These are phyloP conservation scores for Evansstolkia leycettana DNA, from an alignment of 495 filamentous ascomycete genomes.

Conservation along the genomic window DNA sequence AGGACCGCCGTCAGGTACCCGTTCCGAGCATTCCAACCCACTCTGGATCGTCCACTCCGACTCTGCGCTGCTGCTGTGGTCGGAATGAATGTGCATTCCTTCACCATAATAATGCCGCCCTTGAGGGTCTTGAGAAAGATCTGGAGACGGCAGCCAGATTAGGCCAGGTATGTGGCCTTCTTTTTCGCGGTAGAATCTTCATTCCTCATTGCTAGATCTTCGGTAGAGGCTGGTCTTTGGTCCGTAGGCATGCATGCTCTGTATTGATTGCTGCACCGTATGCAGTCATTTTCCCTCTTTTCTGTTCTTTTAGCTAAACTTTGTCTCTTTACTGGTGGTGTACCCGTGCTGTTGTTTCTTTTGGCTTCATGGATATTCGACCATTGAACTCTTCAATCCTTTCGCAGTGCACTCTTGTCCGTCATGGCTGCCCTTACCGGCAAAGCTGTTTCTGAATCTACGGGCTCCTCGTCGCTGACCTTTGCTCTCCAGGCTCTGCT, in stretches of 20 bases:
- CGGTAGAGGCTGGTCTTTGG: not conserved
- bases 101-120: conserved; percentile 61
- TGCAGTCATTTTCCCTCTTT: too few species aligned
- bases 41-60: conserved; percentile 13
- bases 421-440: conserved; percentile 22
- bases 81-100: conserved; percentile 66
- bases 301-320: too few species aligned
- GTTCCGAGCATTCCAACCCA: conserved; percentile 30
- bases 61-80: conserved; percentile 70
- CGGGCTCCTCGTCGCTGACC: conserved; percentile 43
- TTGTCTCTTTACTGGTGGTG: too few species aligned
- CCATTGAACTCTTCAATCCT: conserved; percentile 15
- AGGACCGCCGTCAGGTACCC: too few species aligned
- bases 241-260: not conserved
- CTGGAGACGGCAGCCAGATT: conserved; percentile 72
- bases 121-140: conserved; percentile 75
- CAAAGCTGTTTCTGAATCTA: conserved; percentile 8
- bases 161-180: conserved; percentile 55
- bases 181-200: conserved; percentile 6
- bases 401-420: conserved; percentile 21
- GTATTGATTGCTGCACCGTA: too few species aligned
- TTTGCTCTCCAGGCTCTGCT: conserved; percentile 78
- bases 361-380: too few species aligned
- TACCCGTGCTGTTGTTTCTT: too few species aligned
- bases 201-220: conserved; percentile 3